Evolutionary conservation across 495 filamentous ascomycete species (phyloP).

Genomic region (Podospora pseudoanserina): DNA sequence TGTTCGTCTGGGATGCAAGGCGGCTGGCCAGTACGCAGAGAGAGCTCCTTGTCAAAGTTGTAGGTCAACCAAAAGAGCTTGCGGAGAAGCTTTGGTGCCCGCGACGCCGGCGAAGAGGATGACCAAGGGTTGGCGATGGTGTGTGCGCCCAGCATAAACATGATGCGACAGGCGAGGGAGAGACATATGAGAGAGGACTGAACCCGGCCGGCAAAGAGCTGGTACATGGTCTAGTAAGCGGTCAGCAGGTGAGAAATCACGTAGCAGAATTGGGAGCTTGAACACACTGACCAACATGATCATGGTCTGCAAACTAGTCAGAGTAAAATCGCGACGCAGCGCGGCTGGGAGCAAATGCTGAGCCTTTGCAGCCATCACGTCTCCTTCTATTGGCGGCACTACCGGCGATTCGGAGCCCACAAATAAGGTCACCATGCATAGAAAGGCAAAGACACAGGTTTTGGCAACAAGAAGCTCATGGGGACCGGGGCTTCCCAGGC

Average conservation of each 20-base stretch:
- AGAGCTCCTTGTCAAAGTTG: slow-evolving; percentile 49
- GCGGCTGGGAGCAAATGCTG: slow-evolving; percentile 41
- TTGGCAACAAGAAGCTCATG: slow-evolving; percentile 26
- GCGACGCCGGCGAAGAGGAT: not conserved
- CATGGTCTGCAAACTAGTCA: slow-evolving; percentile 43
- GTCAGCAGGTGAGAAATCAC: not conserved
- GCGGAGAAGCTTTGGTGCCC: slow-evolving; percentile 35
- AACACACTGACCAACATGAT: slow-evolving; percentile 42
- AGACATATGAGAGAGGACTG: slow-evolving; percentile 43
- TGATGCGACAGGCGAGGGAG: slow-evolving; percentile 41
- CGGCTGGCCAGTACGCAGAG: slow-evolving; percentile 50
- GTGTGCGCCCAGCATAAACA: slow-evolving; percentile 50
- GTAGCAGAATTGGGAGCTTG: not conserved
- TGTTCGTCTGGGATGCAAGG: slow-evolving; percentile 51
- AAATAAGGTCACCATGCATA: slow-evolving; percentile 37
- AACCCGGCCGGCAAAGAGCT: slow-evolving; percentile 46
- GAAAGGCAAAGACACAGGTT: slow-evolving; percentile 47
- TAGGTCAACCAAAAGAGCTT: slow-evolving; percentile 55
- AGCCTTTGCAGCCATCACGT: slow-evolving; percentile 36
- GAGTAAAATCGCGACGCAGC: slow-evolving; percentile 37
- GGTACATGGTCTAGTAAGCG: slow-evolving; percentile 37
- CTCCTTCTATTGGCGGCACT: slow-evolving; percentile 32
- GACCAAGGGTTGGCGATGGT: slow-evolving; percentile 18
- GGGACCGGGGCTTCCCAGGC: not conserved
- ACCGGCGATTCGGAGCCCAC: slow-evolving; percentile 15